These are phyloP conservation scores for Alternaria sp. DNA, from an alignment of 2,329 filamentous ascomycete species.

Conservation along the genomic window DNA sequence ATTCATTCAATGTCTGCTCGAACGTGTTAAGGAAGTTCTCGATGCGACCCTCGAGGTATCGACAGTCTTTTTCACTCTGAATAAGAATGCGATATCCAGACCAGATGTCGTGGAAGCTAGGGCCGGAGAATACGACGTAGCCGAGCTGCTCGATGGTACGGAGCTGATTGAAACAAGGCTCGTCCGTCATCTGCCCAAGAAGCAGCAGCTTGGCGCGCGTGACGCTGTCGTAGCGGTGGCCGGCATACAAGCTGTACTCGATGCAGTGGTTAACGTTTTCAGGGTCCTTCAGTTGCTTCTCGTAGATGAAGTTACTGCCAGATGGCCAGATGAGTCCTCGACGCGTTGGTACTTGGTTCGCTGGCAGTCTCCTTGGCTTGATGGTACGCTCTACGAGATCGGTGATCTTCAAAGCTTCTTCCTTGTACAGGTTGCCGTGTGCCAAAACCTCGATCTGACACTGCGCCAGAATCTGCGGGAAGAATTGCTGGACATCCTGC, in stretches of 20 bases:
- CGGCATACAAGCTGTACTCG: conserved; percentile 58
- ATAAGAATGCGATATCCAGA: conserved; percentile 85
- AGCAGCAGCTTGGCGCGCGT: conserved; percentile 80
- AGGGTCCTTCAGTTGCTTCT: conserved; percentile 80
- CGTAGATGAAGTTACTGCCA: conserved; percentile 84
- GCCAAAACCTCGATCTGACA: conserved; percentile 87
- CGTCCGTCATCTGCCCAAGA: conserved; percentile 87
- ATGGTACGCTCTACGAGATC: conserved; percentile 81
- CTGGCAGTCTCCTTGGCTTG: conserved; percentile 75
- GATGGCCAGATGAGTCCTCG: conserved; percentile 79
- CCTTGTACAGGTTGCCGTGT: conserved; percentile 93
- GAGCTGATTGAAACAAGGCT: conserved; percentile 92
- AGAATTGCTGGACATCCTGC: conserved; percentile 78
- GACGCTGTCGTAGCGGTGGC: conserved; percentile 65
- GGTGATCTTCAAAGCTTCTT: conserved; percentile 86
- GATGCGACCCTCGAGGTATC: conserved; percentile 86
- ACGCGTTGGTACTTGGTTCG: conserved; percentile 79
- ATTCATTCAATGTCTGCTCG: conserved; percentile 70
- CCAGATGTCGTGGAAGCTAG: conserved; percentile 76
- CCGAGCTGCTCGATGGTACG: conserved; percentile 97
- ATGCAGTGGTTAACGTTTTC: conserved; percentile 76
- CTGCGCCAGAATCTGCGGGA: conserved; percentile 80
- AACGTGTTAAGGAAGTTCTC: conserved; percentile 81
- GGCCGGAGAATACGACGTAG: conserved; percentile 91
- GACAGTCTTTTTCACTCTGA: conserved; percentile 85